Percentiles rank a stretch among this genome's conserved stretches.
phyloP scores from a whole-genome alignment of 2,329 filamentous ascomycete species.

The Knufia petricola region DNA sequence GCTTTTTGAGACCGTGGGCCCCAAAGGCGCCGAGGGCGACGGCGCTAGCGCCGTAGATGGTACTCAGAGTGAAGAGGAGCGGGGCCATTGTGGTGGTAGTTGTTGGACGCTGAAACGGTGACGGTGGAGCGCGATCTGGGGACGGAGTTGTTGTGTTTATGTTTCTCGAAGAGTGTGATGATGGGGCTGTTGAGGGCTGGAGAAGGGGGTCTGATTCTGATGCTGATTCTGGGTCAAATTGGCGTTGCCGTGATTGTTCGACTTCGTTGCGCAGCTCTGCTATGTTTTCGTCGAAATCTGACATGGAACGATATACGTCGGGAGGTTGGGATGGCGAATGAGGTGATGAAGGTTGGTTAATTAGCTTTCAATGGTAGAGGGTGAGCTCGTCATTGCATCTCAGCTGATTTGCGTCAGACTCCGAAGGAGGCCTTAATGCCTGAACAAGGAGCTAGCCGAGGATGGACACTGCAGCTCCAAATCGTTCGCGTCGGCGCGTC shows the following conservation, averaged over 20 bases:
- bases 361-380: too few relatives aligned
- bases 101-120: background rate
- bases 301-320: background rate
- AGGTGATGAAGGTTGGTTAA: background rate
- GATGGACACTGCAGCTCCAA: too few relatives aligned
- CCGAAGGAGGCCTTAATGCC: too few relatives aligned
- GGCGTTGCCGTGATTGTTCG: too few relatives aligned
- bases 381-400: too few relatives aligned
- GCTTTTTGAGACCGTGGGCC: constrained; percentile 55
- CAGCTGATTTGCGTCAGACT: too few relatives aligned
- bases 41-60: constrained; percentile 51
- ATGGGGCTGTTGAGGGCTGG: background rate
- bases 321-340: too few relatives aligned
- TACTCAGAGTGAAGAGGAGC: constrained; percentile 51
- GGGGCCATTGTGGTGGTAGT: background rate
- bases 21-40: constrained; percentile 58
- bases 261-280: constrained; percentile 1
- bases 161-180: background rate
- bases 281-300: constrained; percentile 3
- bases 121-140: background rate
- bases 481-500: too few relatives aligned
- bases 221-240: background rate
- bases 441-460: too few relatives aligned
- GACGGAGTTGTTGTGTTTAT: too few relatives aligned
- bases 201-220: background rate